phyloP scores from a whole-genome alignment of 768 basidiomycete genomes.

The Boletus subparvulus region DNA sequence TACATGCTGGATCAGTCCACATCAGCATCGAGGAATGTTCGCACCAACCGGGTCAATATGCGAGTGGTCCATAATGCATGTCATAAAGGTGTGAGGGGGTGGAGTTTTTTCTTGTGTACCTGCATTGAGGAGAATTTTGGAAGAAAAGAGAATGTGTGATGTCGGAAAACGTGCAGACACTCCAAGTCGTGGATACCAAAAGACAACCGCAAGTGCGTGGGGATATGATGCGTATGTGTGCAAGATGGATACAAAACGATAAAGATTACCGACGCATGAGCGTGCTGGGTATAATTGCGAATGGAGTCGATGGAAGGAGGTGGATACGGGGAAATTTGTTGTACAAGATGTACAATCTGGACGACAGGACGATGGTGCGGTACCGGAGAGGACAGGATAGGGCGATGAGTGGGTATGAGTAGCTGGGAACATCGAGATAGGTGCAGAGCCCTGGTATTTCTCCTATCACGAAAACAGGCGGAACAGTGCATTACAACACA shows the following conservation, averaged over 20 bases:
- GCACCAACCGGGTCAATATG: constrained; percentile 25
- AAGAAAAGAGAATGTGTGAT: constrained; percentile 14
- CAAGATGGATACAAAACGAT: constrained; percentile 37
- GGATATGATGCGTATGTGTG: constrained; percentile 30
- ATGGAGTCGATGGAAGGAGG: constrained; percentile 10
- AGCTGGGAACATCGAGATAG: constrained; percentile 11
- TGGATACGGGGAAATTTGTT: constrained; percentile 14
- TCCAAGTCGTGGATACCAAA: constrained; percentile 16
- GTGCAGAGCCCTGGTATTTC: constrained; percentile 29
- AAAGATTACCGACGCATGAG: constrained; percentile 31
- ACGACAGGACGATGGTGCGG: constrained; percentile 7
- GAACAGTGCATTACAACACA: constrained; percentile 31
- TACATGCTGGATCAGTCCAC: constrained; percentile 16
- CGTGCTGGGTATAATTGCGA: constrained; percentile 27
- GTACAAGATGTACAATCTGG: constrained; percentile 25
- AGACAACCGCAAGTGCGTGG: constrained; percentile 17
- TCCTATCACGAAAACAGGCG: constrained; percentile 29
- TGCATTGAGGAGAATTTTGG: constrained; percentile 17
- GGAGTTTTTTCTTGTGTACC: constrained; percentile 22
- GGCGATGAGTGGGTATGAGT: background rate
- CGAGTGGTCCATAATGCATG: constrained; percentile 30
- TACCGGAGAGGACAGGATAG: constrained; percentile 1
- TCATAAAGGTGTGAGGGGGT: constrained; percentile 21
- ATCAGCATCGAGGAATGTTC: constrained; percentile 7
- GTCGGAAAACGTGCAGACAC: constrained; percentile 14